phyloP scores from a whole-genome alignment of 2,329 filamentous ascomycete species.

The Sarocladium oryzae region DNA sequence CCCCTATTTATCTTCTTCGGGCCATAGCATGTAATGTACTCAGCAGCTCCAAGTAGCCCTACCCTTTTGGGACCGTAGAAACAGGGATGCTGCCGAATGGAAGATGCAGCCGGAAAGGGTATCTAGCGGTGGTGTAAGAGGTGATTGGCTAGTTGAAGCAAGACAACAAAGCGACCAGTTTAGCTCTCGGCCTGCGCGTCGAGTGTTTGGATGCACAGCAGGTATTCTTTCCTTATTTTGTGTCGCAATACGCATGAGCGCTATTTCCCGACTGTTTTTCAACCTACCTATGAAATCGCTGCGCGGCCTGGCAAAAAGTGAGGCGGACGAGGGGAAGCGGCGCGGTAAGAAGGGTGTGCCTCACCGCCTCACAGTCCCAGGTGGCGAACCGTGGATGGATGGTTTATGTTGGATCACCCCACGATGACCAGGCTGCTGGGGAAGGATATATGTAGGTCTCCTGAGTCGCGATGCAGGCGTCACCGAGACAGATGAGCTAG shows the following conservation, averaged over 20 bases:
- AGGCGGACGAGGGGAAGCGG: not conserved
- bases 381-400: not conserved
- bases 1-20: constrained; percentile 6
- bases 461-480: constrained; percentile 1
- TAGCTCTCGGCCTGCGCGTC: not conserved
- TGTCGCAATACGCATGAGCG: not conserved
- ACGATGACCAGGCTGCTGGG: not conserved
- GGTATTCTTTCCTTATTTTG: constrained; percentile 3
- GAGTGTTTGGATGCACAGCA: not conserved
- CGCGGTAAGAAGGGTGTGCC: not conserved
- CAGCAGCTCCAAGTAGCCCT: not conserved
- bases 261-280: not conserved
- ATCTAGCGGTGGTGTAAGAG: not conserved
- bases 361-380: not conserved
- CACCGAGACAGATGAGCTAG: not conserved
- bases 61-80: not conserved
- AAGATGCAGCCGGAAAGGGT: not conserved
- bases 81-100: not conserved
- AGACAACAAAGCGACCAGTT: constrained; percentile 1
- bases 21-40: not conserved
- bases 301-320: too few relatives aligned
- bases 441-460: not conserved
- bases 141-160: constrained; percentile 1
- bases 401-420: not conserved
- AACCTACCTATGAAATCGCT: too few relatives aligned